Evolutionary conservation across 2,329 filamentous ascomycete species (phyloP), one percentile per base, ranked within the genome.

Genomic region (Trichoderma koningii): DNA sequence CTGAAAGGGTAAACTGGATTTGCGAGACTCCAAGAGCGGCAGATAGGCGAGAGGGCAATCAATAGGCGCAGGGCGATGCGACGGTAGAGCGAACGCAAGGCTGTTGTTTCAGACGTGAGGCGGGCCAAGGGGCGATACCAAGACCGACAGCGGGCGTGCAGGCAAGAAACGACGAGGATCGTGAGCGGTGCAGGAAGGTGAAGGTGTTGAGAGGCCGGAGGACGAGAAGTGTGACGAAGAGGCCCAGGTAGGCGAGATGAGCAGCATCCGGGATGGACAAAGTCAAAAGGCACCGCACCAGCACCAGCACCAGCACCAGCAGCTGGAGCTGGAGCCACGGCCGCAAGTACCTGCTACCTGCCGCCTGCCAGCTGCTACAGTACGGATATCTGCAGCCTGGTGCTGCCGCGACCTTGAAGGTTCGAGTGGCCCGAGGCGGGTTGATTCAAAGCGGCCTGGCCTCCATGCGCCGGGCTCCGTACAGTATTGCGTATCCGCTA

Each of bases 101-200:
- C 5, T 28, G 26, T 23, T 34, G 34, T 38, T 52, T n/a, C 50
- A 34, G 28, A 23, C 50, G 50, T 14, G 38, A 52, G 38, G 44
- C 34, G 23, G 55, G 61, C 48, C n/a, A 26, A 19, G 42, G 57
- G 28, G 45, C 28, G 41, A 48, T 21, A 34, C 44, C 19, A 55
- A 48, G 42, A 34, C 44, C 19, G 61, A 48, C 48, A 34, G 51
- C 52, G 41, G 34, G 50, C 60, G 50, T 55, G 15, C 34, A 38
- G 34, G 34, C 34, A 38, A 10, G 34, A 38, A 38, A 38, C 34
- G 38, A 34, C 23, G 30, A 63, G 64, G 19, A 78, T 66, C n/a
- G 3, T 76, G 77, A 3, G 73, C 71, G 28, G 68, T 76, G 76
- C 52, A 77, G 19, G 42, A 28, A 41, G 45, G 34, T 45, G 53